These are phyloP conservation scores for Fermentozyma sake DNA, from an alignment of 1,139 yeast genomes.

Conservation along the genomic window DNA sequence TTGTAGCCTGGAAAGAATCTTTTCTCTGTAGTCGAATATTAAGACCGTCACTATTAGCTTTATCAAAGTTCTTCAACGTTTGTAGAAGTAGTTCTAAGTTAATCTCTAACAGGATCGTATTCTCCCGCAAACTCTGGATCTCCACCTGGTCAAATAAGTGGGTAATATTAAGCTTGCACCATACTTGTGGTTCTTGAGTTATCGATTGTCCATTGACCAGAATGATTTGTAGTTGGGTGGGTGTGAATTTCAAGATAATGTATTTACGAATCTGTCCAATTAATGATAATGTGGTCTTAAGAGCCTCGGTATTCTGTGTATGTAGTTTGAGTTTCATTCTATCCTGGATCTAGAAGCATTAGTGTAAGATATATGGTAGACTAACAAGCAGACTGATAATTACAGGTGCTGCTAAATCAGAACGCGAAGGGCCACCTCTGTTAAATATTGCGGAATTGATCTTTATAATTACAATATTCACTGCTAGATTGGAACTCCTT, in stretches of 20 bases:
- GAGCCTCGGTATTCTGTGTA: slow-evolving; percentile 25
- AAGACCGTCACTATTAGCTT: slow-evolving; percentile 47
- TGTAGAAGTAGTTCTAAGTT: slow-evolving; percentile 53
- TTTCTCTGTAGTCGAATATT: slow-evolving; percentile 50
- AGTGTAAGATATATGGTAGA: background rate
- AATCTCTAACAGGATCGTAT: slow-evolving; percentile 49
- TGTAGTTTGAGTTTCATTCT: slow-evolving; percentile 33
- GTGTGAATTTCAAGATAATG: slow-evolving; percentile 38
- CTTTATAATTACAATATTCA: too few species aligned
- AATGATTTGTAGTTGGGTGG: slow-evolving; percentile 41
- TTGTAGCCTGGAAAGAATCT: slow-evolving; percentile 27
- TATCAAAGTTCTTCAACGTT: slow-evolving; percentile 50
- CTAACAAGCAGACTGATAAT: too few species aligned
- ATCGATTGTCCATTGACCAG: slow-evolving; percentile 39
- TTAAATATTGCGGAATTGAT: too few species aligned
- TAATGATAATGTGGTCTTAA: slow-evolving; percentile 27
- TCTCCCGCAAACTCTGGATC: slow-evolving; percentile 41
- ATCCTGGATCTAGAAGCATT: slow-evolving; percentile 1
- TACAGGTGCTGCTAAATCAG: too few species aligned
- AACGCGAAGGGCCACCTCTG: too few species aligned
- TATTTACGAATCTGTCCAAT: slow-evolving; percentile 27
- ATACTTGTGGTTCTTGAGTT: slow-evolving; percentile 54
- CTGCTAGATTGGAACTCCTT: too few species aligned
- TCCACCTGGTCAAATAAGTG: slow-evolving; percentile 48
- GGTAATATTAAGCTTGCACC: slow-evolving; percentile 49